A percentile compares a stretch with the other conserved stretches of the same genome.
Evolutionary conservation across 2,329 filamentous ascomycete species (phyloP).

Genomic region (Fusarium poae): DNA sequence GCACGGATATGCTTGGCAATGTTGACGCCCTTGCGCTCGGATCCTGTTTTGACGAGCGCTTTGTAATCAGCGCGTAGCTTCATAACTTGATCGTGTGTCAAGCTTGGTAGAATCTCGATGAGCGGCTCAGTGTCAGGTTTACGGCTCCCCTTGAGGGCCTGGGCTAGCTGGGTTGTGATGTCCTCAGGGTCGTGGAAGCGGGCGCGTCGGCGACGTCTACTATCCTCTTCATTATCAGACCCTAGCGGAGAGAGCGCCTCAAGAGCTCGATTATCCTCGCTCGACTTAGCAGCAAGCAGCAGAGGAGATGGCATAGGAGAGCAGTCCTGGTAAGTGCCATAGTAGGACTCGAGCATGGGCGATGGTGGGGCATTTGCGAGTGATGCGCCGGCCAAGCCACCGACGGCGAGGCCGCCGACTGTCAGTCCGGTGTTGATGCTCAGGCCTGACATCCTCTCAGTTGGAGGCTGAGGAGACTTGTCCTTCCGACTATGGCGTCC

Average conservation of each 20-base stretch:
- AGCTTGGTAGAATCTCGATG: constrained; percentile 84
- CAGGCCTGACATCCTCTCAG: constrained; percentile 65
- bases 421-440: constrained; percentile 59
- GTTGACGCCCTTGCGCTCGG: constrained; percentile 81
- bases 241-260: constrained; percentile 66
- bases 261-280: constrained; percentile 63
- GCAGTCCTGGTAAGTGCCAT: constrained; percentile 92
- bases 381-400: constrained; percentile 56
- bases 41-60: constrained; percentile 82
- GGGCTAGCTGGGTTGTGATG: constrained; percentile 81
- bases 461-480: constrained; percentile 63
- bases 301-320: constrained; percentile 94
- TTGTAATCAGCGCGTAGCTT: constrained; percentile 92
- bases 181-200: constrained; percentile 88
- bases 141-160: constrained; percentile 77
- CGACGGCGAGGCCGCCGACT: constrained; percentile 47
- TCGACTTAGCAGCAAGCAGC: constrained; percentile 63
- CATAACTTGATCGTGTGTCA: constrained; percentile 90
- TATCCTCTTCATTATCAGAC: constrained; percentile 60
- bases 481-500: constrained; percentile 50
- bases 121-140: constrained; percentile 77
- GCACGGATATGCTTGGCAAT: constrained; percentile 86
- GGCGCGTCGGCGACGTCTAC: constrained; percentile 69
- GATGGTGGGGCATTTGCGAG: constrained; percentile 76
- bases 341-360: constrained; percentile 91